Conservation (phyloP, 1,284 basidiomycete species). For the Stereum hirsutum region DNA sequence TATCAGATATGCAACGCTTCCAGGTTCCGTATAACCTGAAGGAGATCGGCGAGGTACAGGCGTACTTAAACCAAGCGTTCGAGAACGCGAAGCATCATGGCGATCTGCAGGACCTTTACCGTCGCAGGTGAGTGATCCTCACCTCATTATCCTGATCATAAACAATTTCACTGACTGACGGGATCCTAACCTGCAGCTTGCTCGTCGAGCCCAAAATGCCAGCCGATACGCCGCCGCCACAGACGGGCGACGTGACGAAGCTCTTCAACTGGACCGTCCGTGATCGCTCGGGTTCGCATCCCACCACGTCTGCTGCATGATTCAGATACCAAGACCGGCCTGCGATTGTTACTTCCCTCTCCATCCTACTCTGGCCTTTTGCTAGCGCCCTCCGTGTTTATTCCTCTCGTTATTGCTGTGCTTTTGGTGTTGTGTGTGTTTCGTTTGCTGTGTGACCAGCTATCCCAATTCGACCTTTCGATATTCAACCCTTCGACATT, state of each 20-base stretch:
- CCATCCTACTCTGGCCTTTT: too few species aligned
- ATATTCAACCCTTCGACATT: too few species aligned
- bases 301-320: slow-evolving; percentile 13
- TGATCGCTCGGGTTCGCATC: slow-evolving; percentile 28
- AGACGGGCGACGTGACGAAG: slow-evolving; percentile 61
- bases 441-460: too few species aligned
- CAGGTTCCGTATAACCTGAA: slow-evolving; percentile 80
- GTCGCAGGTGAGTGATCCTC: slow-evolving; percentile 51
- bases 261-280: slow-evolving; percentile 71
- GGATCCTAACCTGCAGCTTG: slow-evolving; percentile 36
- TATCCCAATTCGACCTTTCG: too few species aligned
- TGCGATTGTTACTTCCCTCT: too few species aligned
- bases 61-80: slow-evolving; percentile 65
- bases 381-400: too few species aligned
- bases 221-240: slow-evolving; percentile 57
- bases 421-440: too few species aligned
- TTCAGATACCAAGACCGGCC: slow-evolving; percentile 7
- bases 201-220: slow-evolving; percentile 73
- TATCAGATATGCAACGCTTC: slow-evolving; percentile 86
- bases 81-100: slow-evolving; percentile 64
- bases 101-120: slow-evolving; percentile 74
- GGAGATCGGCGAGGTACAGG: slow-evolving; percentile 78
- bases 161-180: slow-evolving; percentile 4
- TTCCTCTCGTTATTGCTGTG: too few species aligned
- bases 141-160: slow-evolving; percentile 1